Evolutionary conservation across 768 basidiomycete genomes (phyloP), one percentile per base, ranked within the genome.

Genomic region (Suillus alpinus): DNA sequence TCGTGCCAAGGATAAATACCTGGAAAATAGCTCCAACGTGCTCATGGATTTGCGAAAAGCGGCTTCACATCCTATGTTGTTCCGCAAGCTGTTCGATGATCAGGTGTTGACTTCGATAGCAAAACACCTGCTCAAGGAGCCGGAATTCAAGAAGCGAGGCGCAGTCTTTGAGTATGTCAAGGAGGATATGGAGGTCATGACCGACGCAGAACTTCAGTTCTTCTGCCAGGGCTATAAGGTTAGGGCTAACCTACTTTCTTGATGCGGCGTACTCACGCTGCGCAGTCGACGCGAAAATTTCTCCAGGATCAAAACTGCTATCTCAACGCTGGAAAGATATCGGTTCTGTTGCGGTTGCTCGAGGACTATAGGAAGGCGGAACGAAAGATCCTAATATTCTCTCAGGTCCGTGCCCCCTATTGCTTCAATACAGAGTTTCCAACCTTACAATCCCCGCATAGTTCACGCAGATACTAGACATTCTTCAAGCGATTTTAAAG

Each of bases 161-260:
- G 89, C 90, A 8, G 71, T 91, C 47, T 92, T 86, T 67, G 85
- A 95, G 36, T 84, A 87, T 62, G 94, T 99, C 56, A 92, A 94
- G 70, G 97, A 99, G 73, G 97, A 99, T 73, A 94, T 99, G 91
- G 86, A 91, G 66, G 89, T 97, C 20, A 98, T 98, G 96, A 96
- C 94, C 47, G 97, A 99, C 74, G 89, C 94, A 8, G 97, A 98
- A 75, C 79, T 99, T 39, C 94, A 97, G 68, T 75, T 84, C 44
- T 96, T 95, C 71, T 91, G 90, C 68, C 82, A 83, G 53, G 85
- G 86, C 12, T 96, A 96, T 77, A 94, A 92, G 83, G 94, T 94
- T 18, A 37, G 59, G 26, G 36, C 16, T 44, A 37, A 57, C 4
- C 55, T 36, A 1, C 9, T 58, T 20, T 32, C 3, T 41, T 20